These are phyloP conservation scores for Cerioporus squamosus DNA, from an alignment of 1,284 basidiomycete genomes.

Conservation along the genomic window DNA sequence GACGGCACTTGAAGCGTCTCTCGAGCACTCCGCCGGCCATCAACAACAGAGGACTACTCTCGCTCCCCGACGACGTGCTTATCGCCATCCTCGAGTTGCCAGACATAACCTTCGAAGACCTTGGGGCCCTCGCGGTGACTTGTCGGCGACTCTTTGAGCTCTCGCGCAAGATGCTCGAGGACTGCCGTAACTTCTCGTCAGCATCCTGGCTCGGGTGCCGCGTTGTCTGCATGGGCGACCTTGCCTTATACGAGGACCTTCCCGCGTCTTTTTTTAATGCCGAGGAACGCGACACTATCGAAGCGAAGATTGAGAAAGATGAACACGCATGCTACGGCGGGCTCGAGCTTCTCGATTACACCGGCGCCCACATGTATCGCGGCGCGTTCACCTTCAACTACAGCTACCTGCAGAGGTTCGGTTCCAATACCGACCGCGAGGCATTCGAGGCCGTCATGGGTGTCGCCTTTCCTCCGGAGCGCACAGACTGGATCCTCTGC, in stretches of 20 bases:
- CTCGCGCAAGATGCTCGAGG: not conserved
- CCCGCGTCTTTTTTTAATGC: not conserved
- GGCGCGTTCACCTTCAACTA: not conserved
- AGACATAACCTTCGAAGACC: not conserved
- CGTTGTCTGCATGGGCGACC: constrained; percentile 2
- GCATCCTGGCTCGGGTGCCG: not conserved
- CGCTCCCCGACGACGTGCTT: constrained; percentile 7
- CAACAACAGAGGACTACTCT: constrained; percentile 2
- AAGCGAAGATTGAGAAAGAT: not conserved
- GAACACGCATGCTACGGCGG: not conserved
- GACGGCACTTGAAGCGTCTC: not conserved
- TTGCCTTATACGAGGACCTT: not conserved
- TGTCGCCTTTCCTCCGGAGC: not conserved
- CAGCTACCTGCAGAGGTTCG: not conserved
- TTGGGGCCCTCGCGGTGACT: not conserved
- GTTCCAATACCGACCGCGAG: not conserved
- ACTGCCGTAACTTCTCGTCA: not conserved
- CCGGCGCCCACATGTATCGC: not conserved
- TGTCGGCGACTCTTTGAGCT: not conserved
- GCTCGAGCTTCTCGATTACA: not conserved
- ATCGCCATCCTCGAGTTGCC: not conserved
- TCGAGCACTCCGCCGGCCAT: not conserved
- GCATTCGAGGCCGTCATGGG: not conserved
- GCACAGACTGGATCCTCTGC: constrained; percentile 10
- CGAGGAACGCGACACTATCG: not conserved